A percentile compares a stretch with the other conserved stretches of the same genome.
These are phyloP conservation scores for Daldinia sp. DNA, from an alignment of 2,329 filamentous ascomycete genomes.

Conservation along the genomic window DNA sequence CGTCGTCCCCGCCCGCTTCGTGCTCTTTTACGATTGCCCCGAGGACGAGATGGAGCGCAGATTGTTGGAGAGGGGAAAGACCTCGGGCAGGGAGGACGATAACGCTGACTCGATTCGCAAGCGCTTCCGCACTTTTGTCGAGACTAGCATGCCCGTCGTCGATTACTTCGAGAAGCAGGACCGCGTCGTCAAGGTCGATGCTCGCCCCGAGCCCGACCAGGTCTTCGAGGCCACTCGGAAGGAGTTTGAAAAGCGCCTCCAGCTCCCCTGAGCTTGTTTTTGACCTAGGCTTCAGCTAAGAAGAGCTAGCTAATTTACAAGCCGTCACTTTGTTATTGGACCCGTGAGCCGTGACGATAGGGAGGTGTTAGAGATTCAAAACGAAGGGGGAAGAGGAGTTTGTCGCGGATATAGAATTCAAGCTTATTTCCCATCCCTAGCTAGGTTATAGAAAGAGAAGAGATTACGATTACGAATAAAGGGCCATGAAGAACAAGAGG, in stretches of 20 bases:
- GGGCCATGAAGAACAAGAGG: conserved; percentile 5
- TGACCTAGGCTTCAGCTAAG: background rate
- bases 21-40: conserved; percentile 94
- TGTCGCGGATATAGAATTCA: conserved; percentile 21
- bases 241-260: conserved; percentile 62
- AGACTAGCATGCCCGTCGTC: conserved; percentile 98
- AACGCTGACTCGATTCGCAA: conserved; percentile 97
- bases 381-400: background rate
- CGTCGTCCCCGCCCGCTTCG: conserved; percentile 85
- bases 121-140: conserved; percentile 92
- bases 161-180: conserved; percentile 82
- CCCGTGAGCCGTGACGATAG: background rate
- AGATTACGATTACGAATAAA: conserved; percentile 26
- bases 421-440: conserved; percentile 1
- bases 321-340: background rate
- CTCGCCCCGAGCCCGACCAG: conserved; percentile 73
- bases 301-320: background rate
- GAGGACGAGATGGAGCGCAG: conserved; percentile 89
- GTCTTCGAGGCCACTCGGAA: conserved; percentile 67
- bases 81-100: conserved; percentile 90
- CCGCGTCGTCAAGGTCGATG: conserved; percentile 83
- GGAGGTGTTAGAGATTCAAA: background rate
- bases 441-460: conserved; percentile 15
- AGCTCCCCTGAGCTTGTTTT: background rate
- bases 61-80: conserved; percentile 90